Conservation (phyloP, 1,284 basidiomycete genomes). For the Schizopora paradoxa region DNA sequence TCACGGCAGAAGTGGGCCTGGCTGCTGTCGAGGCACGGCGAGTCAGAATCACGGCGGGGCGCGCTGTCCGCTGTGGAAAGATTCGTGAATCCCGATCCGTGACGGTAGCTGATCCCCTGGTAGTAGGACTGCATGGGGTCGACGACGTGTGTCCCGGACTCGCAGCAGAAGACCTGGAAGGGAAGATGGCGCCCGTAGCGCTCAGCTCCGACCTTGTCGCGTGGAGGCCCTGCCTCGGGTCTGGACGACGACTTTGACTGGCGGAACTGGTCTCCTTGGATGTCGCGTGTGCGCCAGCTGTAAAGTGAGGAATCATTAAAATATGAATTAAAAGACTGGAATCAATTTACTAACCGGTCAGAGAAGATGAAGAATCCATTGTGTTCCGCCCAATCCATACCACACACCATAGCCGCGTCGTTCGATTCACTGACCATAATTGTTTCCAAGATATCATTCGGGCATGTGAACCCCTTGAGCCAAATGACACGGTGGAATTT, state of each 20-base stretch:
- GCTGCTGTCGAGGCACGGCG: conserved; percentile 85
- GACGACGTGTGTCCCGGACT: conserved; percentile 91
- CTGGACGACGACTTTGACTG: conserved; percentile 90
- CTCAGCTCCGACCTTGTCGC: conserved; percentile 71
- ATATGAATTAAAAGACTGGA: conserved; percentile 20
- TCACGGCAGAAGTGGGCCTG: conserved; percentile 97
- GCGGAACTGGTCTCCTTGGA: conserved; percentile 92
- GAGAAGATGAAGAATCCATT: conserved; percentile 96
- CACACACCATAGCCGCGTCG: conserved; percentile 93
- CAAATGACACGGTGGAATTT: conserved; percentile 87
- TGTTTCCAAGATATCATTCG: conserved; percentile 92
- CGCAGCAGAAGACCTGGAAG: conserved; percentile 96
- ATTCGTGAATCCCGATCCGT: conserved; percentile 76
- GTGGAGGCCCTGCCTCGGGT: conserved; percentile 84
- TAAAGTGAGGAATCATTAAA: background rate
- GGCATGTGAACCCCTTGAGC: conserved; percentile 96
- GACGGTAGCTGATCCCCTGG: conserved; percentile 76
- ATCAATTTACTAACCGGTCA: conserved; percentile 83
- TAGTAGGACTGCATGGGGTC: conserved; percentile 94
- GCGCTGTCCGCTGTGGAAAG: conserved; percentile 53
- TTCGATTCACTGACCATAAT: conserved; percentile 85
- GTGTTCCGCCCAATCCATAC: conserved; percentile 98
- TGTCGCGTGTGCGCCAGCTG: conserved; percentile 93
- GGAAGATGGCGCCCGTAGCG: conserved; percentile 88
- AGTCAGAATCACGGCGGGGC: conserved; percentile 63